Evolutionary conservation across 495 filamentous ascomycete species (phyloP).

Genomic region (Penicillium psychrofluorescens): DNA sequence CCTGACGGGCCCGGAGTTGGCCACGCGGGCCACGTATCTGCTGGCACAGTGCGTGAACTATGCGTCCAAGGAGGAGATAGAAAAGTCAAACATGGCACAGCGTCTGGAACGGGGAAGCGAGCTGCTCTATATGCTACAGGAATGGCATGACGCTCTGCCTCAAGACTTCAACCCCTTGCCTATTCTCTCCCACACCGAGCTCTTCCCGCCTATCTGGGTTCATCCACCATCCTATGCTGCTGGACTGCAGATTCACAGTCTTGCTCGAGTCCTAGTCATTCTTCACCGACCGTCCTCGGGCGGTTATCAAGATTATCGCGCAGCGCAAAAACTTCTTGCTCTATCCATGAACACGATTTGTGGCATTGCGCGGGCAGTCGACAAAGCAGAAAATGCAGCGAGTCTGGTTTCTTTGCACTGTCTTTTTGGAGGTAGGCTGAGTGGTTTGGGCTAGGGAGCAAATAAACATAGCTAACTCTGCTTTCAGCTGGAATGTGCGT

Average conservation of each 20-base stretch:
- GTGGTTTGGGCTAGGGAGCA: neutral
- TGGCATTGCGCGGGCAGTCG: constrained; percentile 16
- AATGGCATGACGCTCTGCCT: constrained; percentile 20
- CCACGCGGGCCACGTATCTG: constrained; percentile 7
- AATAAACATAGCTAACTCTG: neutral
- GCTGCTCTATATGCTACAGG: constrained; percentile 15
- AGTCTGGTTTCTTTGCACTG: constrained; percentile 16
- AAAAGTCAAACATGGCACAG: constrained; percentile 3
- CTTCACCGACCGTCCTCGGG: constrained; percentile 22
- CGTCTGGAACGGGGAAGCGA: constrained; percentile 14
- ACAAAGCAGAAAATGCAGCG: constrained; percentile 12
- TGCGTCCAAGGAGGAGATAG: constrained; percentile 9
- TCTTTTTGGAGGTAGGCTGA: constrained; percentile 19
- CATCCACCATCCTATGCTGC: constrained; percentile 20
- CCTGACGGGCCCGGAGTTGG: constrained; percentile 4
- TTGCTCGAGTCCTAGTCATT: constrained; percentile 19
- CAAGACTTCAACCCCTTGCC: constrained; percentile 17
- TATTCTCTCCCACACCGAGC: neutral
- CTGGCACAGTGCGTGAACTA: constrained; percentile 15
- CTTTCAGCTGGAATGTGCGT: constrained; percentile 21
- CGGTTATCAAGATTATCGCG: neutral
- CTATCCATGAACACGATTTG: constrained; percentile 11
- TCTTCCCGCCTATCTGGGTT: constrained; percentile 25
- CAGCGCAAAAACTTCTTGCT: neutral
- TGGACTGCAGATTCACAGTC: constrained; percentile 20